Evolutionary conservation across 1,139 yeast species (phyloP), one percentile per base, ranked within the genome.

Genomic region (Saccharomyces hybrid): DNA sequence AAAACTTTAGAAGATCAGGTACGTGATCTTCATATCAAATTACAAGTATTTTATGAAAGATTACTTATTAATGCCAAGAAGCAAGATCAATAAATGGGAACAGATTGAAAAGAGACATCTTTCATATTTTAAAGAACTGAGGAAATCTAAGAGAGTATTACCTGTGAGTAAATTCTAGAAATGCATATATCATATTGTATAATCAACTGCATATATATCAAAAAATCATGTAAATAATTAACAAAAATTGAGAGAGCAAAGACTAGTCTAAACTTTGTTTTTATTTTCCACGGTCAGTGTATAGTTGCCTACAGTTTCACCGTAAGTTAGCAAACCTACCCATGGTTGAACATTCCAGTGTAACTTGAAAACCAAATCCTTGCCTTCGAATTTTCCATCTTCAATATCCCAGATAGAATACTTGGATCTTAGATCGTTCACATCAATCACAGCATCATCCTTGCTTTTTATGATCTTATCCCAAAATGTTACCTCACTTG

Each of bases 271-370:
- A 38, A 20, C n/a, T 16, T 38, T 16, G 20, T 38, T 25, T 32
- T 29, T 44, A 16, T 47, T 38, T 26, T 50, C 48, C 14, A 50
- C 51, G 20, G 32, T 42, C 5, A 50, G 44, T 4, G 34, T 41
- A 13, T 46, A 28, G 23, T 47, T 51, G 23, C 79, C 74, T 8
- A 64, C 69, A 4, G 89, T 77, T 55, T 79, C 78, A 2, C 96
- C 97, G 69, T 74, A 87, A 0, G 83, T 67, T 60, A 93, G 74
- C 3, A 90, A 83, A 5, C 99, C 99, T 8, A 91, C 81, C 69
- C 83, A 79, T 2, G 99, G 99, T 73, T 93, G 98, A 52, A 91
- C 78, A 69, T 91, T 91, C 95, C 96, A 93, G 60, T 88, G 93
- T 54, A 93, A 76, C 59, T 77, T 81, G 54, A 91, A 76, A 4